Conservation (phyloP, 2,329 filamentous ascomycete genomes). For the Fusarium brachygibbosum region DNA sequence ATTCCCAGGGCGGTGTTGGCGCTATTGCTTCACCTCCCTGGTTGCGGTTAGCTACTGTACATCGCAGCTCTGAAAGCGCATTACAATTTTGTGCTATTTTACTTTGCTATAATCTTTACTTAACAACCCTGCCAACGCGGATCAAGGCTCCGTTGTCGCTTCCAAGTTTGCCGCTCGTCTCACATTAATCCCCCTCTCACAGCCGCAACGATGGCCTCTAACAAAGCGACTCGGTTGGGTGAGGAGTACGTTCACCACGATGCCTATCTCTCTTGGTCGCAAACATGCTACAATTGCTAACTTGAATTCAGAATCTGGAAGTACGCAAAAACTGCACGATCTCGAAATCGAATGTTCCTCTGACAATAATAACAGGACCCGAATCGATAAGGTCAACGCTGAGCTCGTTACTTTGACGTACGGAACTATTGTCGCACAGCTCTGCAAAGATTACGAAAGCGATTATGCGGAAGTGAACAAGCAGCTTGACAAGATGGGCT, state of each 20-base stretch:
- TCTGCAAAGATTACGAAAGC: conserved; percentile 95
- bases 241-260: conserved; percentile 66
- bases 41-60: conserved; percentile 11
- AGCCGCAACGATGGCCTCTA: conserved; percentile 65
- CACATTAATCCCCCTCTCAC: conserved; percentile 1
- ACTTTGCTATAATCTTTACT: neutral
- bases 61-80: conserved; percentile 6
- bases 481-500: conserved; percentile 98
- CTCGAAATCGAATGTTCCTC: conserved; percentile 7
- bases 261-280: conserved; percentile 3
- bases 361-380: conserved; percentile 71
- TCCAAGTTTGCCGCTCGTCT: neutral
- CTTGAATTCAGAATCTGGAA: conserved; percentile 84
- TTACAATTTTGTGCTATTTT: neutral
- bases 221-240: conserved; percentile 71
- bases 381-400: conserved; percentile 97
- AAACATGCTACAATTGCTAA: conserved; percentile 42
- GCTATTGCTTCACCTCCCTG: conserved; percentile 35
- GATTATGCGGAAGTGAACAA: conserved; percentile 97
- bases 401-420: conserved; percentile 98
- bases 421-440: conserved; percentile 94
- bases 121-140: neutral
- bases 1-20: conserved; percentile 42
- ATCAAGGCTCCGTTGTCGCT: neutral
- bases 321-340: conserved; percentile 67